Conservation (phyloP, 345 rosid genomes). For the Rhodamnia argentea region DNA sequence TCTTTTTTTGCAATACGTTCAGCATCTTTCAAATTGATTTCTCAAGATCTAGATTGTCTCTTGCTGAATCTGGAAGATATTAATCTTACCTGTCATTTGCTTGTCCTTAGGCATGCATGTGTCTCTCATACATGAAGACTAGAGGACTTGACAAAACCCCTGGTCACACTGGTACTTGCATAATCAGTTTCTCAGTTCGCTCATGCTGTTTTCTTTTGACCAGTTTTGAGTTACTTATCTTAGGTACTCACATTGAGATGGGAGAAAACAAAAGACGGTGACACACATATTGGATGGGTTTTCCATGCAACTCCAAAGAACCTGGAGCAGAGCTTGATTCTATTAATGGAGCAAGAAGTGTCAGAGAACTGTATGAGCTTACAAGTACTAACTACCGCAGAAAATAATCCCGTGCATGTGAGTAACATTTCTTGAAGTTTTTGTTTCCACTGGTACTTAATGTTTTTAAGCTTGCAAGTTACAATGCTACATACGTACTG, state of each 20-base stretch:
- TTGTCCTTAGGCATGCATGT: conserved; percentile 3
- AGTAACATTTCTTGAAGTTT: not conserved
- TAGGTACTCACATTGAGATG: conserved; percentile 11
- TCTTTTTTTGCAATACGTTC: not conserved
- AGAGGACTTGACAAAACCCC: not conserved
- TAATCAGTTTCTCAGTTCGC: not conserved
- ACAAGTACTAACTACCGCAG: not conserved
- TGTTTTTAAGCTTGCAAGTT: not conserved
- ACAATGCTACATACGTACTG: not conserved
- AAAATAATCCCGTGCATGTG: not conserved
- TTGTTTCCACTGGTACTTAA: not conserved
- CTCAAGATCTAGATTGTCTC: not conserved
- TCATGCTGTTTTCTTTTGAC: not conserved
- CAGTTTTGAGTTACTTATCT: not conserved
- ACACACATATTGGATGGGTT: not conserved
- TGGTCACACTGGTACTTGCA: not conserved
- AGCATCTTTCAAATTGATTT: not conserved
- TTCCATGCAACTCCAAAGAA: not conserved
- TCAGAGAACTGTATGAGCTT: not conserved
- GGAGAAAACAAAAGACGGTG: conserved; percentile 15
- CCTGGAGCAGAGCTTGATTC: not conserved
- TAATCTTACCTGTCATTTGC: not conserved
- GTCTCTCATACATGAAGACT: not conserved
- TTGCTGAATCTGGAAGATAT: conserved; percentile 3
- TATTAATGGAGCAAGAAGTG: not conserved